Base-by-base conservation (phyloP, 495 filamentous ascomycete genomes). In the Penicillium goetzii region DNA sequence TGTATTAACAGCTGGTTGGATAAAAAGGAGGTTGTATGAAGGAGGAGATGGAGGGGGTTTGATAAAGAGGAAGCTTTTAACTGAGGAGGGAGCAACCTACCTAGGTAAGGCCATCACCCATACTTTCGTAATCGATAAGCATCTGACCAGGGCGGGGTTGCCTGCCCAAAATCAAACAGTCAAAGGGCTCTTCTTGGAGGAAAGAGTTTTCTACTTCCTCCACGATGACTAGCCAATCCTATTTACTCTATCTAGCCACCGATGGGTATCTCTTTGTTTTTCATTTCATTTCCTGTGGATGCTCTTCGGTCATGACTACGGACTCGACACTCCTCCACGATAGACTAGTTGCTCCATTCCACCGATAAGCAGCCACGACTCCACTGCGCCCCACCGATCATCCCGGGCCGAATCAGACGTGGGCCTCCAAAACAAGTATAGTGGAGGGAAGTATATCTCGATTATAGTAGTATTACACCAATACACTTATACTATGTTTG, bases 301-400 rank as follows among this genome's bases (percentile, higher is more conserved):
- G 43, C 43, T 47, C 21, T 23, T 47, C 21, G 19, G 10, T 4
- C 21, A 12, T 47, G 19, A 47, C 41, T 43, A 19, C 41, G 2
- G 41, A 43, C n/a, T 43, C 19, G 8, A 43, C 21, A 9, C 5
- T n/a, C 21, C 10, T 25, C 12, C 5, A 32, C 30, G 30, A 32
- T 8, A 32, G 43, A 47, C n/a, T n/a, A 47, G 50, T 25, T 28
- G 28, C 50, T 53, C 50, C 50, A 28, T 53, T 19, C n/a, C 28
- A 9, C 30, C 50, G 43, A 51, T 51, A 60, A 54, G 49, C 36
- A 26, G 36, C 55, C 55, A 23, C 34, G n/a, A 53, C 59, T 54
- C 59, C 59, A 61, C 59, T 32, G 17, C 3, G 59, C 50, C 59
- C 59, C 59, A 61, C 59, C 59, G 59, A 61, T 61, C 59, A 32